A percentile compares a stretch with the other conserved stretches of the same genome.
Conservation (phyloP, 225 moss, liverwort and hornwort genomes). For the Sphagnum tenellum region DNA sequence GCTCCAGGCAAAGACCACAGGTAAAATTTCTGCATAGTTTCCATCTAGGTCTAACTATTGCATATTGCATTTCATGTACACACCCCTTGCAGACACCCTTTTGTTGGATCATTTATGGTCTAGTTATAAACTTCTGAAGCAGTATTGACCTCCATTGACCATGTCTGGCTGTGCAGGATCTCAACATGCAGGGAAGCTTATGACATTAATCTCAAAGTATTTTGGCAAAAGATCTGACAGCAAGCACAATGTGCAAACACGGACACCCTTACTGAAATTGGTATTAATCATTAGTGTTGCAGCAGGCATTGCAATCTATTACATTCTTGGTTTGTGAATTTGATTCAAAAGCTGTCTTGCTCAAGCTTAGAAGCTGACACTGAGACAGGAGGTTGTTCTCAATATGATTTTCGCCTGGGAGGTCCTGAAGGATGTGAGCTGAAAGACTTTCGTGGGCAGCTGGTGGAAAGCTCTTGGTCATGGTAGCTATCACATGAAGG, state of each 20-base stretch:
- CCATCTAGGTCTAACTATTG: neutral
- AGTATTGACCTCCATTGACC: neutral
- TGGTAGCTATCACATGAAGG: no score
- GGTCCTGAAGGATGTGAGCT: no score
- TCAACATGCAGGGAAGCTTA: constrained; percentile 20
- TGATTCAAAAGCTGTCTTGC: no score
- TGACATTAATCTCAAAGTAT: constrained; percentile 9
- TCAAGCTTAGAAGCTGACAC: no score
- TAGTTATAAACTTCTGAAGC: no score
- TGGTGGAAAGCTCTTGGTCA: no score
- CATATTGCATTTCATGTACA: neutral
- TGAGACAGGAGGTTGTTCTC: no score
- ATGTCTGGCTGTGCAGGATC: constrained; percentile 4
- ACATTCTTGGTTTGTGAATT: constrained; percentile 1
- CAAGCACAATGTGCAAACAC: constrained; percentile 12
- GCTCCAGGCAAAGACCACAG: constrained; percentile 13
- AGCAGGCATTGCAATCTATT: constrained; percentile 17
- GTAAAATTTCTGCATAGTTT: constrained; percentile 2
- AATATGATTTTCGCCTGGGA: no score
- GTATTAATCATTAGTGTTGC: constrained; percentile 11
- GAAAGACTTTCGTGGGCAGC: no score
- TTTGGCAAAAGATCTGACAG: constrained; percentile 28
- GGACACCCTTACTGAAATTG: constrained; percentile 7
- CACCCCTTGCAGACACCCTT: neutral
- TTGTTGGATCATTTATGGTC: no score